Evolutionary conservation across 225 moss, liverwort and hornwort genomes (phyloP).

Genomic region (Thuidium tamariscinum): DNA sequence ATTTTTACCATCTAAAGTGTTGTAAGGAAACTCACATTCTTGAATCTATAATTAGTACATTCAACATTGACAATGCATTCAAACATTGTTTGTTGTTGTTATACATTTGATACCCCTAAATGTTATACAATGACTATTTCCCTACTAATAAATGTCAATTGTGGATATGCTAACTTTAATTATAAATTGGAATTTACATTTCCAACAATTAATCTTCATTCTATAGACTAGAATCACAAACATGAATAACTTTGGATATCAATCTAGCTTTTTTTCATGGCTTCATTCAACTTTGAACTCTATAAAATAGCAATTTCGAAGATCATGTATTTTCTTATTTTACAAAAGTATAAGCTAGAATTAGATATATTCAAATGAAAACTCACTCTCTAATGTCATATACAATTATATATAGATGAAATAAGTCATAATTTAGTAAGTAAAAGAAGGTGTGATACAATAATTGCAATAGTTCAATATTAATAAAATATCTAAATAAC

Average conservation of each 20-base stretch:
- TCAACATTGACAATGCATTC: accelerated
- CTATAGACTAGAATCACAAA: neutral
- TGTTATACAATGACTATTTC: too few relatives aligned
- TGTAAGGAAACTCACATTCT: too few relatives aligned
- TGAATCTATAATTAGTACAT: neutral
- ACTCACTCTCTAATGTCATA: neutral
- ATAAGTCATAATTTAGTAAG: neutral
- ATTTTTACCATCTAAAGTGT: too few relatives aligned
- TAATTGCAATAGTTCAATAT: neutral
- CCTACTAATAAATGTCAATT: neutral
- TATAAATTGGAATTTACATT: neutral
- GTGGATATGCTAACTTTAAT: neutral
- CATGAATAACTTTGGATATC: accelerated
- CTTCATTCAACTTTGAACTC: neutral
- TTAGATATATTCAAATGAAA: neutral
- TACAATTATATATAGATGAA: neutral
- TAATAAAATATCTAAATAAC: too few relatives aligned
- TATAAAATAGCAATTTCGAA: neutral
- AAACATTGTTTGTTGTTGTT: neutral
- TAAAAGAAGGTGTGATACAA: neutral
- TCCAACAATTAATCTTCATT: neutral
- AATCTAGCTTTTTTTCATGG: neutral
- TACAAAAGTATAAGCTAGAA: neutral
- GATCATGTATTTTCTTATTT: neutral
- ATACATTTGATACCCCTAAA: neutral